phyloP scores from a whole-genome alignment of 2,329 filamentous ascomycete species.

The Hyphodiscus sp. region DNA sequence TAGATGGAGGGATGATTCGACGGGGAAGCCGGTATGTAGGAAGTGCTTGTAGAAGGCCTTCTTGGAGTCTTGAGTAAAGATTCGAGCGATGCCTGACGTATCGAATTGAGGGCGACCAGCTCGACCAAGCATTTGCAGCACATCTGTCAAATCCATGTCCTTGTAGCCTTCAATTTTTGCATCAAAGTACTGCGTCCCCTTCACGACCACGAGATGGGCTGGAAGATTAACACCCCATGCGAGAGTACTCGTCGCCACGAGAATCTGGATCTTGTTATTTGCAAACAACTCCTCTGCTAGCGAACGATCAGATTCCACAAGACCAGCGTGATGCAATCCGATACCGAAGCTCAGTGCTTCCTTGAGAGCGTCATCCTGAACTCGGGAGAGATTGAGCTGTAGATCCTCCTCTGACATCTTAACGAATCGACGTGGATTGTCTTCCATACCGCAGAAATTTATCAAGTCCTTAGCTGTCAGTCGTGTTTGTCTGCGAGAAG shows the following conservation, averaged over 20 bases:
- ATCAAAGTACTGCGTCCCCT: slow-evolving; percentile 96
- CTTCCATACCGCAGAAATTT: slow-evolving; percentile 97
- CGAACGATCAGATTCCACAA: slow-evolving; percentile 89
- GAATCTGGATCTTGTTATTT: slow-evolving; percentile 96
- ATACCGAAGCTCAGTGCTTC: slow-evolving; percentile 98
- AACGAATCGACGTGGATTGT: slow-evolving; percentile 89
- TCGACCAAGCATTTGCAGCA: slow-evolving; percentile 94
- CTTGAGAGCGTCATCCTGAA: slow-evolving; percentile 87
- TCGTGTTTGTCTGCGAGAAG: slow-evolving; percentile 88
- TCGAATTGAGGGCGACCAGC: slow-evolving; percentile 96
- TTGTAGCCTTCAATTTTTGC: slow-evolving; percentile 97
- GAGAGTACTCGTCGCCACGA: slow-evolving; percentile 90
- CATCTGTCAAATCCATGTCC: slow-evolving; percentile 98
- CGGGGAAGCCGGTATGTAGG: slow-evolving; percentile 93
- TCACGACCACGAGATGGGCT: slow-evolving; percentile 93
- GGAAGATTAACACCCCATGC: slow-evolving; percentile 98
- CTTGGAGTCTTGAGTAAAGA: slow-evolving; percentile 95
- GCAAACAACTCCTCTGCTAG: slow-evolving; percentile 91
- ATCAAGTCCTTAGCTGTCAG: slow-evolving; percentile 94
- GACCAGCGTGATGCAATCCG: slow-evolving; percentile 90
- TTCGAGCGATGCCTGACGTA: slow-evolving; percentile 88
- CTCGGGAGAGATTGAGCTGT: slow-evolving; percentile 75
- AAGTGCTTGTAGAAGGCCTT: slow-evolving; percentile 99
- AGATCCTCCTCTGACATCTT: slow-evolving; percentile 93
- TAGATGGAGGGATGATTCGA: slow-evolving; percentile 93